These are phyloP conservation scores for Sporobolomyces phaffii DNA, from an alignment of 768 basidiomycete genomes.

Conservation along the genomic window DNA sequence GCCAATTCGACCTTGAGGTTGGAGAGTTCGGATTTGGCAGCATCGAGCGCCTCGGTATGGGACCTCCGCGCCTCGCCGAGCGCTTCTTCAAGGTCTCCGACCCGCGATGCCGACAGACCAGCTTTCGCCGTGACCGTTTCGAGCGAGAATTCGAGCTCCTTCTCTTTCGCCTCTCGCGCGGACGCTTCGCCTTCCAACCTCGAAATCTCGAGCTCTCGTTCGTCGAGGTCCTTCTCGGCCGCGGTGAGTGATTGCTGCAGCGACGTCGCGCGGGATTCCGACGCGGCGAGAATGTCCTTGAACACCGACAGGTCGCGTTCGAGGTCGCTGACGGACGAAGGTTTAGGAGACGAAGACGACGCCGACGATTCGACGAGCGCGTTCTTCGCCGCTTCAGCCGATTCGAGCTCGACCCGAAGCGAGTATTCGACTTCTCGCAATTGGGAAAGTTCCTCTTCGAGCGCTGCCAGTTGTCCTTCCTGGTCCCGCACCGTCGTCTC, in stretches of 20 bases:
- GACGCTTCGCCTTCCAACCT: conserved; percentile 17
- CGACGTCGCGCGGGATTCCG: conserved; percentile 34
- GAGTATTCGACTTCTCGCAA: conserved; percentile 9
- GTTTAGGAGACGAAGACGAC: neutral
- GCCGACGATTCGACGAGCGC: neutral
- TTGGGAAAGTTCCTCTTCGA: neutral
- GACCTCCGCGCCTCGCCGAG: neutral
- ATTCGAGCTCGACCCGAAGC: conserved; percentile 7
- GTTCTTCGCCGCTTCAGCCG: neutral
- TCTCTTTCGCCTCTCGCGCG: conserved; percentile 48
- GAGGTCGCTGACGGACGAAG: conserved; percentile 4
- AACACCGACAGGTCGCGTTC: conserved; percentile 26
- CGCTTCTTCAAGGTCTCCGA: conserved; percentile 7
- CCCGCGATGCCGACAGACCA: neutral
- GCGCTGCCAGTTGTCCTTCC: conserved; percentile 53
- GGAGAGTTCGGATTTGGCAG: neutral
- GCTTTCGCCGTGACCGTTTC: conserved; percentile 27
- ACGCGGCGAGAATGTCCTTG: conserved; percentile 34
- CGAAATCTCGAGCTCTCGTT: conserved; percentile 9
- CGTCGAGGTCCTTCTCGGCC: conserved; percentile 55
- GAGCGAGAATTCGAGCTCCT: conserved; percentile 46
- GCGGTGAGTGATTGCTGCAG: conserved; percentile 52
- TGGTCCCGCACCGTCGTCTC: conserved; percentile 51
- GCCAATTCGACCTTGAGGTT: conserved; percentile 53
- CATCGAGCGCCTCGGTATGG: neutral